phyloP scores from a whole-genome alignment of 768 basidiomycete genomes.

The Lentinula raphanica region DNA sequence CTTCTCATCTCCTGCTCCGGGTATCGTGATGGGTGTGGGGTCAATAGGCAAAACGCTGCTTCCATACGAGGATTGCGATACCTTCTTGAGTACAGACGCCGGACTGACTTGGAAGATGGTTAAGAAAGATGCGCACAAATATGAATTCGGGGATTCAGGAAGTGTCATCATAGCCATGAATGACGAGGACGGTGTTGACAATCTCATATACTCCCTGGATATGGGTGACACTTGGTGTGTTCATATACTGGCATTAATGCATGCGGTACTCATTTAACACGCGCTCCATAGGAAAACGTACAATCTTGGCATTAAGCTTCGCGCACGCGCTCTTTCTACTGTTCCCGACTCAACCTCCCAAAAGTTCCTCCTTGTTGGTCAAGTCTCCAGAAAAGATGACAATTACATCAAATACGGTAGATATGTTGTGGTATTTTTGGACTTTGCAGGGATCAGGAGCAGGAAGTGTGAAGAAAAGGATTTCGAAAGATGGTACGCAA shows the following conservation, averaged over 20 bases:
- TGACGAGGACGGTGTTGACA: conserved; percentile 74
- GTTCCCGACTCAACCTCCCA: conserved; percentile 95
- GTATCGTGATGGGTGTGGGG: conserved; percentile 95
- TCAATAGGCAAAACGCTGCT: conserved; percentile 65
- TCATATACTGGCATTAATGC: not conserved
- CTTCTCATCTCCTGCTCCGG: conserved; percentile 93
- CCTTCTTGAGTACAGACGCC: conserved; percentile 88
- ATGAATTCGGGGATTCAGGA: conserved; percentile 91
- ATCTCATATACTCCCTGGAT: conserved; percentile 74
- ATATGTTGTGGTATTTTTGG: conserved; percentile 73
- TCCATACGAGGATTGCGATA: conserved; percentile 84
- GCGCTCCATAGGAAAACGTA: conserved; percentile 54
- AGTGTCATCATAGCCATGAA: conserved; percentile 78
- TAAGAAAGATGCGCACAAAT: conserved; percentile 74
- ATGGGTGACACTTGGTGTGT: conserved; percentile 79
- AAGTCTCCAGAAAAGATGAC: conserved; percentile 59
- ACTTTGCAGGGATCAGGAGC: conserved; percentile 67
- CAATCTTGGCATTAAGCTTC: conserved; percentile 63
- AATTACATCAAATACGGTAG: conserved; percentile 41
- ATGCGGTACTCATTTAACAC: not conserved
- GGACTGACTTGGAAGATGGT: conserved; percentile 86
- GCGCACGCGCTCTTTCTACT: conserved; percentile 76
- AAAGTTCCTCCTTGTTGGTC: conserved; percentile 88
- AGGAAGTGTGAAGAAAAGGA: conserved; percentile 67
- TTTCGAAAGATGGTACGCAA: conserved; percentile 86